Percentiles rank a stretch among this genome's conserved stretches.
phyloP scores from a whole-genome alignment of 352 stramenopile genomes.

The Phytopythium oedochilum region DNA sequence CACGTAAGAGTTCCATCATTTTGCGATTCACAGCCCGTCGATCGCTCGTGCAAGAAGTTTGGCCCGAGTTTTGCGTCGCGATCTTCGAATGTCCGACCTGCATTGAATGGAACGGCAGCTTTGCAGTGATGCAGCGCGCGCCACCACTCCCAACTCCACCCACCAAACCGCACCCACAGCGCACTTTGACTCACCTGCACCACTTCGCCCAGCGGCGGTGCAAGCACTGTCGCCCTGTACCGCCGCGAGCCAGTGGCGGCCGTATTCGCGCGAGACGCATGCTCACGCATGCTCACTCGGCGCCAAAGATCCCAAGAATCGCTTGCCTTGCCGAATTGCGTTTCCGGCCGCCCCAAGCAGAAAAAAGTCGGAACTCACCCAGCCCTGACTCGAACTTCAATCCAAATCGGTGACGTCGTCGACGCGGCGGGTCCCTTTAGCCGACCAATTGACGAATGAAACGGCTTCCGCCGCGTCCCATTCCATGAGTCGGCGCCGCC shows the following conservation, averaged over 20 bases:
- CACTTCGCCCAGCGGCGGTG: too few species aligned
- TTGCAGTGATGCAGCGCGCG: too few species aligned
- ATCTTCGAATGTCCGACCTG: not conserved
- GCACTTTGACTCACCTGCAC: too few species aligned
- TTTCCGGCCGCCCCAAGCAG: conserved; percentile 18
- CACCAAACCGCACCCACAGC: too few species aligned
- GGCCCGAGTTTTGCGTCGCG: too few species aligned
- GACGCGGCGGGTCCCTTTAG: conserved; percentile 3
- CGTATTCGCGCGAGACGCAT: conserved; percentile 12
- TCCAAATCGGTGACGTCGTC: conserved; percentile 11
- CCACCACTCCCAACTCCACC: too few species aligned
- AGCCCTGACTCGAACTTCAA: conserved; percentile 9
- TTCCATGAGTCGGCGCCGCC: not conserved
- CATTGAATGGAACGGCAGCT: too few species aligned
- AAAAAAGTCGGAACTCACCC: conserved; percentile 10
- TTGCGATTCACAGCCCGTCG: too few species aligned
- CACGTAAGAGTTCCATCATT: too few species aligned
- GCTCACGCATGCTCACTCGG: not conserved
- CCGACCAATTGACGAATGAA: conserved; percentile 1
- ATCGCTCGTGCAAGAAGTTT: conserved; percentile 1
- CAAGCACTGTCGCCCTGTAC: not conserved
- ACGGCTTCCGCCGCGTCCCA: not conserved
- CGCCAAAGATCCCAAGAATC: too few species aligned
- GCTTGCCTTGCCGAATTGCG: conserved; percentile 1
- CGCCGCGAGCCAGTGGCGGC: not conserved